These are phyloP conservation scores for Termitomyces sp. DNA, from an alignment of 768 basidiomycete species.

Conservation along the genomic window DNA sequence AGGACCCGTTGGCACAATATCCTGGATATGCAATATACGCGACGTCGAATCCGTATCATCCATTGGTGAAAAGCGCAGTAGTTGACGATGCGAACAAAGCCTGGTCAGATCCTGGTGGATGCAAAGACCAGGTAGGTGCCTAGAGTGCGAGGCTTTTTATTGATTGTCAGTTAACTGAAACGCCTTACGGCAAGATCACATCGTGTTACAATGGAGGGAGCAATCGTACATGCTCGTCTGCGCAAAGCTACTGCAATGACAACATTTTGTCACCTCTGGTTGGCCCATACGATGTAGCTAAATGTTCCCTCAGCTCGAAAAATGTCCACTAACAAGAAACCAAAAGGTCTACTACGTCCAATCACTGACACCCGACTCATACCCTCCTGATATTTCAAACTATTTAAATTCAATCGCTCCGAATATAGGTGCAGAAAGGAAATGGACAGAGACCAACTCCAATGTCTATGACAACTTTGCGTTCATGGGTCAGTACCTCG, in stretches of 20 bases:
- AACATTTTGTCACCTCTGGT: conserved; percentile 48
- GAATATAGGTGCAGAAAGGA: conserved; percentile 42
- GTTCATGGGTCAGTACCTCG: conserved; percentile 29
- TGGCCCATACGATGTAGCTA: conserved; percentile 48
- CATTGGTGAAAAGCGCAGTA: conserved; percentile 40
- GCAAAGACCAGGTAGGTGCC: conserved; percentile 39
- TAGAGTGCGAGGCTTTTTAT: neutral
- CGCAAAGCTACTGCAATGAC: conserved; percentile 57
- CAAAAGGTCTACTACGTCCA: conserved; percentile 48
- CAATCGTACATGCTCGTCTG: conserved; percentile 47
- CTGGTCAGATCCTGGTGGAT: conserved; percentile 42
- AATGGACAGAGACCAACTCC: conserved; percentile 38
- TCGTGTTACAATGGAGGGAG: conserved; percentile 46
- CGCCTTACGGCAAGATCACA: conserved; percentile 39
- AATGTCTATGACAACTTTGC: conserved; percentile 47
- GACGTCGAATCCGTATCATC: conserved; percentile 50
- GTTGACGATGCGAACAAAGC: conserved; percentile 39
- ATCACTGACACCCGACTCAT: conserved; percentile 40
- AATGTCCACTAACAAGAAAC: neutral
- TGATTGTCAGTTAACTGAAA: neutral
- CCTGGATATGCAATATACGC: conserved; percentile 56
- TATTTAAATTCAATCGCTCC: conserved; percentile 26
- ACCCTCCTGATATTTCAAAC: conserved; percentile 40
- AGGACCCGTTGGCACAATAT: conserved; percentile 49
- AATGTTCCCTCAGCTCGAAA: neutral